These are phyloP conservation scores for Raphanus raphanistrum DNA, from an alignment of 345 rosid genomes.

Conservation along the genomic window DNA sequence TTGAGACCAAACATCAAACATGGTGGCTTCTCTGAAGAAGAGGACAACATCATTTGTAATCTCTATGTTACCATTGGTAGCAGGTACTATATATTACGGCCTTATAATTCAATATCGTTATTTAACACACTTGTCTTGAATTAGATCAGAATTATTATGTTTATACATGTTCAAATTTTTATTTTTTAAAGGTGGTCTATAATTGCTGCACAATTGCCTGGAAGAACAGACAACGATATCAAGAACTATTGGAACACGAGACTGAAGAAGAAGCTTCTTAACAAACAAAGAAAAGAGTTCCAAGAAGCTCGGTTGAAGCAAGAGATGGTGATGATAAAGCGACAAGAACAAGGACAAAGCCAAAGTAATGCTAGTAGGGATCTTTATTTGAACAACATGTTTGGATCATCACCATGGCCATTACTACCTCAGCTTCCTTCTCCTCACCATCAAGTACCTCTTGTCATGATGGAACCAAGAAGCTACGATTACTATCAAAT, in stretches of 20 bases:
- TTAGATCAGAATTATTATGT: constrained; percentile 1
- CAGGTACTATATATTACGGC: constrained; percentile 42
- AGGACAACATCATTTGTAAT: constrained; percentile 58
- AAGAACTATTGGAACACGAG: constrained; percentile 87
- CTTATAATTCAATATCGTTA: background rate
- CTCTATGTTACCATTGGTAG: constrained; percentile 62
- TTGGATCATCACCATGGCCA: constrained; percentile 49
- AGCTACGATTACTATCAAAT: constrained; percentile 30
- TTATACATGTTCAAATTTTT: background rate
- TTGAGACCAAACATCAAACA: constrained; percentile 70
- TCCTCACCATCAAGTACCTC: constrained; percentile 32
- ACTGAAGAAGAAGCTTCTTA: constrained; percentile 72
- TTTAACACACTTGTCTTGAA: constrained; percentile 8
- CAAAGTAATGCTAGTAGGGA: constrained; percentile 34
- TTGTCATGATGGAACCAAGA: constrained; percentile 35
- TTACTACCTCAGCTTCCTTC: constrained; percentile 35
- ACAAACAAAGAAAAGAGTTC: constrained; percentile 58
- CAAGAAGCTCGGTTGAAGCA: constrained; percentile 52
- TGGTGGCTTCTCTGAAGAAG: constrained; percentile 70
- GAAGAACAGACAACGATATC: constrained; percentile 79
- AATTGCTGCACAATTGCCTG: constrained; percentile 80
- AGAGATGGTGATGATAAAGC: constrained; percentile 49
- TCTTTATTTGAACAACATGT: constrained; percentile 38
- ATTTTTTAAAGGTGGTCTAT: constrained; percentile 63
- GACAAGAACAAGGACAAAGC: constrained; percentile 32